Percentiles rank a stretch among this genome's conserved stretches.
Conservation (phyloP, 140 eudicot species). For the Ambrosia hybrid region DNA sequence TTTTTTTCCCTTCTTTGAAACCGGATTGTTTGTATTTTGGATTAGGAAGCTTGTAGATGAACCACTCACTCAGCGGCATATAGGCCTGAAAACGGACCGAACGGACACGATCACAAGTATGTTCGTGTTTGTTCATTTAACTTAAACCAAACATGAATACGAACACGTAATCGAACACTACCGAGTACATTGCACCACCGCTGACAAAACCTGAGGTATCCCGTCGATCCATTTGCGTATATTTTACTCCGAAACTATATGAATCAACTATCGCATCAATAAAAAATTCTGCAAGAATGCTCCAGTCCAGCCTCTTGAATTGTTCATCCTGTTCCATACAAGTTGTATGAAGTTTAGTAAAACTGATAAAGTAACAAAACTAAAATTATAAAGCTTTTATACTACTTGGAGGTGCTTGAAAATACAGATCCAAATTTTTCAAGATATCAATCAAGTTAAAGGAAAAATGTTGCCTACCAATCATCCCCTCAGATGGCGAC, state of each 20-base stretch:
- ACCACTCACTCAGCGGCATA: no score
- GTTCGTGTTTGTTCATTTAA: no score
- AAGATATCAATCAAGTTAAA: background rate
- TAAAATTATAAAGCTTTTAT: slow-evolving; percentile 2
- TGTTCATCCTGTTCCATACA: slow-evolving; percentile 58
- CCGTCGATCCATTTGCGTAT: slow-evolving; percentile 79
- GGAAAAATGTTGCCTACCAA: no score
- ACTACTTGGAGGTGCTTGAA: background rate
- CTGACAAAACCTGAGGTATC: slow-evolving; percentile 99
- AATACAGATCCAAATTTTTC: no score
- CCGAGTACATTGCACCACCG: slow-evolving; percentile 65
- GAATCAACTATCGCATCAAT: slow-evolving; percentile 33
- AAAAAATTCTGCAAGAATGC: slow-evolving; percentile 23
- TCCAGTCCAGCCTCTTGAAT: slow-evolving; percentile 27
- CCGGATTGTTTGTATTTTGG: no score
- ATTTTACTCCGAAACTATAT: slow-evolving; percentile 26
- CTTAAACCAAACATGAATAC: no score
- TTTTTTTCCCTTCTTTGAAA: no score
- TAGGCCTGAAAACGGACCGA: no score
- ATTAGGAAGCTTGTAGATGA: no score
- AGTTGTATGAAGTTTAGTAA: slow-evolving; percentile 1
- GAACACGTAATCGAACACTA: background rate
- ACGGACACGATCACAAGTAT: no score
- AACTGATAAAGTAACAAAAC: slow-evolving; percentile 8
- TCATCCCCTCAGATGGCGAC: no score